A percentile compares a stretch with the other conserved stretches of the same genome.
Evolutionary conservation across 2,329 filamentous ascomycete genomes (phyloP).

Genomic region (Cladosporium sp.): DNA sequence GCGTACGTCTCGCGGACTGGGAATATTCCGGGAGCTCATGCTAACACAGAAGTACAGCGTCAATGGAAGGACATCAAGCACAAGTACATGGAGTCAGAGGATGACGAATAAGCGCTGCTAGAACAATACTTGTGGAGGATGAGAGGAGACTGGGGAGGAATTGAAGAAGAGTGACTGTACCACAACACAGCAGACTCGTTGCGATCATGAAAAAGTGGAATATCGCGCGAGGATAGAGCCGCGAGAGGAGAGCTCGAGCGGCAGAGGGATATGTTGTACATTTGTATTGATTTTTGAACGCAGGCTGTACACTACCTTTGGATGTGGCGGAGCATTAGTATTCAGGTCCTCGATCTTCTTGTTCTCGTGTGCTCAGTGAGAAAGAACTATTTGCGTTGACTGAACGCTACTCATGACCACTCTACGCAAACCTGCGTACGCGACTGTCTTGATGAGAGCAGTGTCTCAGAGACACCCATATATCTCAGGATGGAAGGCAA

Average conservation of each 20-base stretch:
- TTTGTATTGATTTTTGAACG: conserved; percentile 14
- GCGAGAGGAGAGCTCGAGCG: neutral
- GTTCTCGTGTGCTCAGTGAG: neutral
- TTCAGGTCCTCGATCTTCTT: neutral
- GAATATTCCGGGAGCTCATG: neutral
- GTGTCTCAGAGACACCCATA: neutral
- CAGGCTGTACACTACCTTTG: conserved; percentile 10
- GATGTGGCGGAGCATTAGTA: neutral
- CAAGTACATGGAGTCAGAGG: conserved; percentile 69
- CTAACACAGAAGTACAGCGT: conserved; percentile 62
- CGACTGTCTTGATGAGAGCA: neutral
- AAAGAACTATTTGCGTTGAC: neutral
- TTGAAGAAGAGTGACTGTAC: neutral
- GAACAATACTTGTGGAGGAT: conserved; percentile 46
- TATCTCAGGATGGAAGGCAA: neutral
- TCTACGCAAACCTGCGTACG: neutral
- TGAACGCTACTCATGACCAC: neutral
- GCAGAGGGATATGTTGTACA: conserved; percentile 5
- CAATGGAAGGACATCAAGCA: conserved; percentile 99
- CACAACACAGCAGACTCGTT: conserved; percentile 9
- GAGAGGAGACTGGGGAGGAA: conserved; percentile 2
- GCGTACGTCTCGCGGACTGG: conserved; percentile 64
- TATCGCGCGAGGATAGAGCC: conserved; percentile 6
- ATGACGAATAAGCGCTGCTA: conserved; percentile 61
- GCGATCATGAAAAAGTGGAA: conserved; percentile 1